Percentiles rank a stretch among this genome's conserved stretches.
Evolutionary conservation across 352 stramenopile genomes (phyloP).

Genomic region (Lagenidium giganteum): DNA sequence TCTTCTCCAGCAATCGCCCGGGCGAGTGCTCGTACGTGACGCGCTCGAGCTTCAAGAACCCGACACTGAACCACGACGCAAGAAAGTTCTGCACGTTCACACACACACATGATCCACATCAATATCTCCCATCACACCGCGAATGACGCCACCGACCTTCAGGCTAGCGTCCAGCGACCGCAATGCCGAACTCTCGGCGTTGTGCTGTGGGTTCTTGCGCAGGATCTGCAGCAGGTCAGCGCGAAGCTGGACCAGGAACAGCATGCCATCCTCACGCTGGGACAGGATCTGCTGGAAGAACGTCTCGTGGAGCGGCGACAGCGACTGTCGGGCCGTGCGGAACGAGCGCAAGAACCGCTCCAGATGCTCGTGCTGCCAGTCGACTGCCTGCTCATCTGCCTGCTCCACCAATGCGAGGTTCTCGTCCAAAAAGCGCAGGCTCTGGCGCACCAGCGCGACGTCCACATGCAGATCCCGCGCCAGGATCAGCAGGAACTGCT

Average conservation of each 20-base stretch:
- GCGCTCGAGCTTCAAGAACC: conserved; percentile 85
- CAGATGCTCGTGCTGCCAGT: conserved; percentile 70
- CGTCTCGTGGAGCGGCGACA: conserved; percentile 70
- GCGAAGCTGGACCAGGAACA: conserved; percentile 78
- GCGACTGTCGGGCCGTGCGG: conserved; percentile 43
- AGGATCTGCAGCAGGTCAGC: conserved; percentile 63
- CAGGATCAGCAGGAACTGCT: conserved; percentile 74
- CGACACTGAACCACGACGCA: conserved; percentile 90
- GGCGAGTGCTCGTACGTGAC: conserved; percentile 93
- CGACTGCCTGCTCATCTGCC: conserved; percentile 19
- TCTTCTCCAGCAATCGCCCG: conserved; percentile 92
- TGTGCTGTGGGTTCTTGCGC: conserved; percentile 36
- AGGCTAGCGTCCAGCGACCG: conserved; percentile 68
- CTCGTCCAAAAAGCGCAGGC: conserved; percentile 41
- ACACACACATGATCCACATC: background rate
- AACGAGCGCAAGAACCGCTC: conserved; percentile 76
- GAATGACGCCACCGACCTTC: conserved; percentile 33
- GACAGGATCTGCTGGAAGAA: conserved; percentile 83
- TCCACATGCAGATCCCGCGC: conserved; percentile 73
- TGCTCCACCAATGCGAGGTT: conserved; percentile 46
- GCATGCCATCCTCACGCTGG: conserved; percentile 74
- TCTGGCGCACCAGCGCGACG: conserved; percentile 40
- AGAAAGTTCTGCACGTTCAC: conserved; percentile 69
- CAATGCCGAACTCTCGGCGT: conserved; percentile 40
- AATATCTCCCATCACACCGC: too few species aligned